These are phyloP conservation scores for Arthrobotrys sphaeroides DNA, from an alignment of 2,329 filamentous ascomycete genomes.

Conservation along the genomic window DNA sequence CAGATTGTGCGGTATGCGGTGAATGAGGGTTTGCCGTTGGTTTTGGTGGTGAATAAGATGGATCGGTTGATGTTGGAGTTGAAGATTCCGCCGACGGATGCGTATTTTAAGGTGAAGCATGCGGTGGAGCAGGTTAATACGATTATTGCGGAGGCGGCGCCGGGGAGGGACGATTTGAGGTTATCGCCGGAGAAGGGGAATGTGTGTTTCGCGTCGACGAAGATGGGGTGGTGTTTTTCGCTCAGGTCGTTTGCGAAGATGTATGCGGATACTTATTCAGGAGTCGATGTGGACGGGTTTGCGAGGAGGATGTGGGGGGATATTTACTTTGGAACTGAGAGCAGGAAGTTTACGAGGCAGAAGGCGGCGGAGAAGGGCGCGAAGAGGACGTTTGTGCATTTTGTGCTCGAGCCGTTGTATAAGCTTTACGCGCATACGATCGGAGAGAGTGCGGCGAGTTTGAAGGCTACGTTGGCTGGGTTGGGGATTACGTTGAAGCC, in stretches of 20 bases:
- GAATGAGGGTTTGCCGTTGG: constrained; percentile 85
- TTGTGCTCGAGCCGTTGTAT: constrained; percentile 95
- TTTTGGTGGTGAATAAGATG: constrained; percentile 95
- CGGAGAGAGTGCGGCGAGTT: constrained; percentile 84
- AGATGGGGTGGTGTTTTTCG: constrained; percentile 97
- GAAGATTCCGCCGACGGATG: constrained; percentile 90
- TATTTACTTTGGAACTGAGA: constrained; percentile 91
- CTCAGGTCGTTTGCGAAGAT: constrained; percentile 93
- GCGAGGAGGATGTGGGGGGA: constrained; percentile 90
- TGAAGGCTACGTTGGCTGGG: constrained; percentile 79
- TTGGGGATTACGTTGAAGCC: constrained; percentile 90
- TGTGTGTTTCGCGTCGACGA: constrained; percentile 93
- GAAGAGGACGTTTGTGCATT: constrained; percentile 89
- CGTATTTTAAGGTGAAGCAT: constrained; percentile 98
- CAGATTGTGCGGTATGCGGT: constrained; percentile 97
- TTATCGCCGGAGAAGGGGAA: constrained; percentile 97
- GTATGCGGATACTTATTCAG: constrained; percentile 88
- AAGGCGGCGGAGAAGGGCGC: constrained; percentile 83
- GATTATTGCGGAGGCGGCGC: constrained; percentile 85
- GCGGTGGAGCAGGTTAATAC: constrained; percentile 99
- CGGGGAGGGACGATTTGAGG: constrained; percentile 78
- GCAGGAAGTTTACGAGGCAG: constrained; percentile 83
- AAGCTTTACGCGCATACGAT: constrained; percentile 85
- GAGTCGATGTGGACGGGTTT: constrained; percentile 83
- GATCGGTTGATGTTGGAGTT: constrained; percentile 93